phyloP scores from a whole-genome alignment of 192 early-diverging fungal species.

The Coemansia sp. region DNA sequence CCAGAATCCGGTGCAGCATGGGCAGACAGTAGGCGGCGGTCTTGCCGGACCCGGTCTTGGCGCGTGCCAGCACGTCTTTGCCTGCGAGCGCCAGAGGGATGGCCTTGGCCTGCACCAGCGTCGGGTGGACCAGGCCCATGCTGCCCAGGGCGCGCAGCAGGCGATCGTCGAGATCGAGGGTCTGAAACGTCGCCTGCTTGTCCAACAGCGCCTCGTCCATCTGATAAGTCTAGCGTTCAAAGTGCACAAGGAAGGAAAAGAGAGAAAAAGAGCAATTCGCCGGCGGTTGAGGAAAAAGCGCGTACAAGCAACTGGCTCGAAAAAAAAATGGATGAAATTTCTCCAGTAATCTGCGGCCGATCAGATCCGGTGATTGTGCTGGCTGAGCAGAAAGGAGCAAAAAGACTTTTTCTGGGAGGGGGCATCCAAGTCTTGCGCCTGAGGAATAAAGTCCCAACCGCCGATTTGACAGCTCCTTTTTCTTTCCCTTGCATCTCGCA shows the following conservation, averaged over 20 bases:
- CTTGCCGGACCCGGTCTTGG: slow-evolving; percentile 94
- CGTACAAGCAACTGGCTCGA: too few species aligned
- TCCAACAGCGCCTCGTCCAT: slow-evolving; percentile 54
- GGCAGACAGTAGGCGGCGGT: slow-evolving; percentile 94
- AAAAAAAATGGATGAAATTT: too few species aligned
- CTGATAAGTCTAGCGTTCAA: not conserved
- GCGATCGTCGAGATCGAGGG: slow-evolving; percentile 82
- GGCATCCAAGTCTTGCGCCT: too few species aligned
- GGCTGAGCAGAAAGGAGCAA: too few species aligned
- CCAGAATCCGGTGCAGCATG: slow-evolving; percentile 84
- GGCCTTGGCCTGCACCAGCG: slow-evolving; percentile 80
- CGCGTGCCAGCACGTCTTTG: slow-evolving; percentile 89
- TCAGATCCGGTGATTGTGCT: too few species aligned
- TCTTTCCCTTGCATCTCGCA: too few species aligned
- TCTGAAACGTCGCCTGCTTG: slow-evolving; percentile 50
- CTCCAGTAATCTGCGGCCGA: too few species aligned
- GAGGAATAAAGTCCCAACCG: too few species aligned
- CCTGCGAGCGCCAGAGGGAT: slow-evolving; percentile 90
- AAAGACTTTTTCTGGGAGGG: too few species aligned
- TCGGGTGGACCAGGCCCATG: slow-evolving; percentile 79
- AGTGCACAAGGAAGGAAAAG: not conserved
- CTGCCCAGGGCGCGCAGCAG: slow-evolving; percentile 81
- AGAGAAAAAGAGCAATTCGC: not conserved
- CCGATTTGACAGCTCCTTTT: too few species aligned
- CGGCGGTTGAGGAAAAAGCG: too few species aligned